Conservation (phyloP, 352 stramenopile species). For the Albugo candida region DNA sequence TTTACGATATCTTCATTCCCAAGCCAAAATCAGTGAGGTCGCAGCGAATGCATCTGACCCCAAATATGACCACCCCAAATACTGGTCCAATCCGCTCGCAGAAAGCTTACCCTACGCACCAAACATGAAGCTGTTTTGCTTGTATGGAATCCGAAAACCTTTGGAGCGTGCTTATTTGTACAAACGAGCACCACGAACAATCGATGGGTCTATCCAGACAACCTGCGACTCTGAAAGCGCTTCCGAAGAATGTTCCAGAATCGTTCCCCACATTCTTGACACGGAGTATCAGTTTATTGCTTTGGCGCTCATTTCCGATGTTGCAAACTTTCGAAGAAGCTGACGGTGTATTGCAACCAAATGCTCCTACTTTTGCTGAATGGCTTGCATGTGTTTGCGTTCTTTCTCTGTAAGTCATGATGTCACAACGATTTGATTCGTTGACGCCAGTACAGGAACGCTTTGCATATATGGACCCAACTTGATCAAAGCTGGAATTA, state of each 20-base stretch:
- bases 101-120: constrained; percentile 77
- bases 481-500: constrained; percentile 66
- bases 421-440: too few relatives aligned
- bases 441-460: too few relatives aligned
- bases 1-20: too few relatives aligned
- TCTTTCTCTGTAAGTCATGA: too few relatives aligned
- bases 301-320: too few relatives aligned
- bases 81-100: constrained; percentile 80
- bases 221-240: constrained; percentile 12
- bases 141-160: constrained; percentile 85
- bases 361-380: too few relatives aligned
- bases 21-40: constrained; percentile 18
- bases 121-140: constrained; percentile 86
- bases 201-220: neutral
- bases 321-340: too few relatives aligned
- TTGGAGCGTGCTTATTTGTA: constrained; percentile 77
- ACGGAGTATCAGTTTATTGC: too few relatives aligned
- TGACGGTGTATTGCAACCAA: too few relatives aligned
- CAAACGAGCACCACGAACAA: neutral
- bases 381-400: too few relatives aligned
- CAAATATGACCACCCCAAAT: constrained; percentile 35
- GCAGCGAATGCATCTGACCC: constrained; percentile 21
- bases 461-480: constrained; percentile 30
- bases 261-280: constrained; percentile 42
- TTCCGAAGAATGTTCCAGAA: constrained; percentile 10